Base-by-base conservation (phyloP, 2,329 filamentous ascomycete genomes). In the Neonectria faginata region DNA sequence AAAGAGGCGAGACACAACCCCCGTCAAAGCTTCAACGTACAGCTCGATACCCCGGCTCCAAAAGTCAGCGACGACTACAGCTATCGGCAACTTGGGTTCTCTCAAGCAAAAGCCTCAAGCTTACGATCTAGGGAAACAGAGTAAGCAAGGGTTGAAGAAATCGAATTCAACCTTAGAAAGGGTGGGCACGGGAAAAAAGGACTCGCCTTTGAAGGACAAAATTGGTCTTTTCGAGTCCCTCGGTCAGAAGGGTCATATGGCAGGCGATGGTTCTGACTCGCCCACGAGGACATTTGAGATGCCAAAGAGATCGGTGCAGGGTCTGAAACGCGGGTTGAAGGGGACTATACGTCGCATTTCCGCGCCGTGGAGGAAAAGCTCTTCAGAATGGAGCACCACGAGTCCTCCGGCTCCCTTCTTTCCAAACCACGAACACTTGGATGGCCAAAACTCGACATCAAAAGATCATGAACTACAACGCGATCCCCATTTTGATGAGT, bases 191-290 rank as follows among this genome's bases (percentile, higher is more conserved):
- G 52, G 65, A 39, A 66, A 67, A 27, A 22, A 42, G 1, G n/a
- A 53, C n/a, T 72, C 72, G 8, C 69, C 70, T 5, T 47, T 74
- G 48, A 73, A 69, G 50, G 70, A 77, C n/a, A 76, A 69, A 42
- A 77, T 78, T 22, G 66, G 69, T 3, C 62, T 77, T 9, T 78
- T 76, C 53, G 75, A 78, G 47, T 72, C 71, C 16, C 57, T 78
- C 39, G 69, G 66, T 22, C 62, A 31, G 7, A 62, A 62, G 9
- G 52, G 41, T 7, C 27, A 56, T 18, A 5, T 44, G 11, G 2
- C 18, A 10, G 16, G 47, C 10, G 16, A 39, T 36, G 45, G 22
- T 22, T 20, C 18, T 2, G 27, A 29, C 27, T 25, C 48, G 18
- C 14, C 11, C 9, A 36, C 14, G 14, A 16, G 3, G 18, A 10